Conservation (phyloP, 2,329 filamentous ascomycete genomes). For the Colletotrichum cereale region DNA sequence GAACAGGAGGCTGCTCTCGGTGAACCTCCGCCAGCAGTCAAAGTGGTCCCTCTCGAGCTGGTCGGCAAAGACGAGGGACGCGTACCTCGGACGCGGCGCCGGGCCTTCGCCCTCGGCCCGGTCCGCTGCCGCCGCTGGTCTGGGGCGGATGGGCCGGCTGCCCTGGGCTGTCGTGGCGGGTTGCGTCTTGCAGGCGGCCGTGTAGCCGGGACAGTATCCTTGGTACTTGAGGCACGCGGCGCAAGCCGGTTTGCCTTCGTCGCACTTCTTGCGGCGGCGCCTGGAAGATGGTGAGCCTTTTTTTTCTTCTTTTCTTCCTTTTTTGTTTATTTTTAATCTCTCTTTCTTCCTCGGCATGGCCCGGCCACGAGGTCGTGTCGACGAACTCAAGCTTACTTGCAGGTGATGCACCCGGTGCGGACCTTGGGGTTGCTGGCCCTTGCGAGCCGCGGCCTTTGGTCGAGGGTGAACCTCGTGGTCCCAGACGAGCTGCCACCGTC, state of each 20-base stretch:
- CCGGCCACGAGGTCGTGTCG: not conserved
- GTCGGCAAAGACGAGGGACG: constrained; percentile 12
- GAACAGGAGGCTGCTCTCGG: not conserved
- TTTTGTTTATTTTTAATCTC: not conserved
- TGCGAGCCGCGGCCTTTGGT: not conserved
- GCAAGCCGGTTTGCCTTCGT: constrained; percentile 30
- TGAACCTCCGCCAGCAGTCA: constrained; percentile 23
- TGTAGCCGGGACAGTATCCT: constrained; percentile 23
- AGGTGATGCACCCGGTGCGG: constrained; percentile 25
- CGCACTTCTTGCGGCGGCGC: constrained; percentile 23
- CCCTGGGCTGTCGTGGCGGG: not conserved
- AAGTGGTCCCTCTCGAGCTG: constrained; percentile 31
- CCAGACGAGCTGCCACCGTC: not conserved
- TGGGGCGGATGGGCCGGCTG: not conserved
- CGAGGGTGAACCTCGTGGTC: constrained; percentile 1
- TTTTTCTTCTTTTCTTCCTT: not conserved
- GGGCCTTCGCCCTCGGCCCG: not conserved
- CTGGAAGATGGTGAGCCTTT: not conserved
- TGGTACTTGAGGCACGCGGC: constrained; percentile 26
- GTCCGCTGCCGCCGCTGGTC: not conserved
- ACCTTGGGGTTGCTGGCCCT: constrained; percentile 26
- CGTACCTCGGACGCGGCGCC: constrained; percentile 6
- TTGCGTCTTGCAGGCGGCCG: not conserved
- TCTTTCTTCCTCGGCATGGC: not conserved
- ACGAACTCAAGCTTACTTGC: constrained; percentile 8